Base-by-base conservation (phyloP, 1,284 basidiomycete species). In the Apiotrichum laibachii region DNA sequence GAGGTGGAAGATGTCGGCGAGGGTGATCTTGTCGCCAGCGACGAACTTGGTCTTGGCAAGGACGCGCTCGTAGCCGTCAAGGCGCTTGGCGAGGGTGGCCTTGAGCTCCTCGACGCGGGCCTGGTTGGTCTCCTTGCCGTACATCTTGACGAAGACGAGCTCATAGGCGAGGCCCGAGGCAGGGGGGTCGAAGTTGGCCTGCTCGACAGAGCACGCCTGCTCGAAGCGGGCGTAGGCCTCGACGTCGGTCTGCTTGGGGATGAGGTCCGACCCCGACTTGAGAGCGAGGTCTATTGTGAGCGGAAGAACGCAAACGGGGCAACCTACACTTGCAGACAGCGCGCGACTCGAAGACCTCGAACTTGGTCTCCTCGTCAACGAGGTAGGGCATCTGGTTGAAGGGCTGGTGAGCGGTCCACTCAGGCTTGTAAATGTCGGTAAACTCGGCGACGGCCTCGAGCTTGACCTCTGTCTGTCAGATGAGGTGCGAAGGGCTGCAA, bases 341-440 rank as follows among this genome's bases (percentile, higher is more conserved):
- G 40, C 85, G 81, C 39, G 80, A 82, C 69, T 86, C 81, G 62
- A 77, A 82, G n/a, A 82, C 16, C 52, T 63, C 59, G n/a, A 67
- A 48, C 1, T 60, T 60, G 19, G 37, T 62, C 40, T 66, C 65
- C n/a, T 66, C 64, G 61, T 75, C 80, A 42, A 60, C 83, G 56
- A 88, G 80, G 72, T 82, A 85, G 2, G 86, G 86, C 61, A 88
- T 72, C 70, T 85, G 84, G 19, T 85, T 85, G 65, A 88, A 88
- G 0, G 87, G 86, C 62, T 88, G 85, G 26, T 79, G 71, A 33
- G 69, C 70, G 22, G 81, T 18, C 77, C 73, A 82, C n/a, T 70
- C 79, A 0, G 81, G 65, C 0, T 68, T 16, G 70, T 85, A 85
- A 57, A 86, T 82, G 64, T 82, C 81, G 72, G 47, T 39, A 52